phyloP scores from a whole-genome alignment of 2,329 filamentous ascomycete species.

The Leptographium wingfieldii region DNA sequence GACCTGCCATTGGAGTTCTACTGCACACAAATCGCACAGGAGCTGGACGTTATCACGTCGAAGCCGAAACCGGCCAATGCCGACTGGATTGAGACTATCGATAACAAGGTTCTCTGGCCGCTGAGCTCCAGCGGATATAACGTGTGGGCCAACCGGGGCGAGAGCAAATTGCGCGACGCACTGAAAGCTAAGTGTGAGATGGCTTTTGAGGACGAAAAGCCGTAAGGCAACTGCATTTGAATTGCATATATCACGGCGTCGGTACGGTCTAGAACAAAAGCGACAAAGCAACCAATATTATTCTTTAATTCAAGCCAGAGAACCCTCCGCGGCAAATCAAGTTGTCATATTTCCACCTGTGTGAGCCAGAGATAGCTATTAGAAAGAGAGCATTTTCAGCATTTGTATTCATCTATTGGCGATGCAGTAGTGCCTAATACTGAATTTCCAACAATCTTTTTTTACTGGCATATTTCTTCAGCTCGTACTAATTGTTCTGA shows the following conservation, averaged over 20 bases:
- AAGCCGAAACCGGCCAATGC: slow-evolving; percentile 34
- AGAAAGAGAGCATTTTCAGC: too few species aligned
- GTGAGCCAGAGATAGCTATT: too few species aligned
- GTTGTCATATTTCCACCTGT: too few species aligned
- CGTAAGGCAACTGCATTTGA: background rate
- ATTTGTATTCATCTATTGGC: too few species aligned
- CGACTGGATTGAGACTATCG: slow-evolving; percentile 30
- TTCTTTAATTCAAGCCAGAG: too few species aligned
- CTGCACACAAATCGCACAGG: slow-evolving; percentile 49
- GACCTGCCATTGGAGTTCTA: slow-evolving; percentile 52
- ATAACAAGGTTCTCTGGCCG: slow-evolving; percentile 27
- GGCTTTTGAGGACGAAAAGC: background rate
- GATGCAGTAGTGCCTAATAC: too few species aligned
- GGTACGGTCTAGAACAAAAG: too few species aligned
- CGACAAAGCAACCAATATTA: too few species aligned
- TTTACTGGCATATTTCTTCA: too few species aligned
- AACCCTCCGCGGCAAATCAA: too few species aligned
- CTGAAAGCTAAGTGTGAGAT: slow-evolving; percentile 11
- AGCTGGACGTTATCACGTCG: slow-evolving; percentile 50
- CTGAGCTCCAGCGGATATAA: slow-evolving; percentile 30
- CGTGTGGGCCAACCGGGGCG: slow-evolving; percentile 32
- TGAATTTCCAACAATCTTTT: too few species aligned
- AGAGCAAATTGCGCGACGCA: slow-evolving; percentile 31
- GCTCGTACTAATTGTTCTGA: too few species aligned
- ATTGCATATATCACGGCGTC: background rate